Evolutionary conservation across 2,329 filamentous ascomycete species (phyloP).

Genomic region (Ceratocystis diversiconidia): DNA sequence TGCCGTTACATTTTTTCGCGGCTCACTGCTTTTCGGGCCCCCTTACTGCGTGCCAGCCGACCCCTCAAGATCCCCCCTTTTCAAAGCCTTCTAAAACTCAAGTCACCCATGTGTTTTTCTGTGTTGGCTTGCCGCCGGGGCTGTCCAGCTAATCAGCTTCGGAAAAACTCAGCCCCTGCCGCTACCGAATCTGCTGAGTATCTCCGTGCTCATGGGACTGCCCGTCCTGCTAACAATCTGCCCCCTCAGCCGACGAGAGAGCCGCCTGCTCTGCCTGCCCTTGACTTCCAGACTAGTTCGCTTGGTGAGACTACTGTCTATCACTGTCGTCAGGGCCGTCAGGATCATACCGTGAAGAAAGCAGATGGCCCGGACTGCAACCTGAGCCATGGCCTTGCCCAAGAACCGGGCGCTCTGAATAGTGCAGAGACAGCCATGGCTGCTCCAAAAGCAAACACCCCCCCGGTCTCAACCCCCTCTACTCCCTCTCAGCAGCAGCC

Average conservation of each 20-base stretch:
- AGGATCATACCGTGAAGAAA: neutral
- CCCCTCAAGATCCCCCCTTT: neutral
- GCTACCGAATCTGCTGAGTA: neutral
- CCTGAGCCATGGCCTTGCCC: neutral
- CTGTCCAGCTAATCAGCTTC: conserved; percentile 2
- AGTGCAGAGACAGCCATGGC: neutral
- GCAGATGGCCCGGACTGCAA: neutral
- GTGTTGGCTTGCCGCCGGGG: conserved; percentile 5
- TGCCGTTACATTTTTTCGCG: neutral
- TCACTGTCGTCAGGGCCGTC: neutral
- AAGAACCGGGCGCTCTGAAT: neutral
- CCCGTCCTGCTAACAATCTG: neutral
- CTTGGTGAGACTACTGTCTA: neutral
- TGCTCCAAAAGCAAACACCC: neutral
- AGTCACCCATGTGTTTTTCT: neutral
- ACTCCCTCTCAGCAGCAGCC: neutral
- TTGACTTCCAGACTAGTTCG: conserved; percentile 7
- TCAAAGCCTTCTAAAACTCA: too few species aligned
- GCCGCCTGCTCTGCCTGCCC: conserved; percentile 5
- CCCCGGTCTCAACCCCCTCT: neutral
- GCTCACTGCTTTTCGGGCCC: neutral
- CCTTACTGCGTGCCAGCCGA: neutral
- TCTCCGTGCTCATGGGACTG: neutral
- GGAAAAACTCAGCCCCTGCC: neutral
- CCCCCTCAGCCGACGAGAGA: neutral